Base-by-base conservation (phyloP, 116 monocot species). In the Posidonia oceanica region DNA sequence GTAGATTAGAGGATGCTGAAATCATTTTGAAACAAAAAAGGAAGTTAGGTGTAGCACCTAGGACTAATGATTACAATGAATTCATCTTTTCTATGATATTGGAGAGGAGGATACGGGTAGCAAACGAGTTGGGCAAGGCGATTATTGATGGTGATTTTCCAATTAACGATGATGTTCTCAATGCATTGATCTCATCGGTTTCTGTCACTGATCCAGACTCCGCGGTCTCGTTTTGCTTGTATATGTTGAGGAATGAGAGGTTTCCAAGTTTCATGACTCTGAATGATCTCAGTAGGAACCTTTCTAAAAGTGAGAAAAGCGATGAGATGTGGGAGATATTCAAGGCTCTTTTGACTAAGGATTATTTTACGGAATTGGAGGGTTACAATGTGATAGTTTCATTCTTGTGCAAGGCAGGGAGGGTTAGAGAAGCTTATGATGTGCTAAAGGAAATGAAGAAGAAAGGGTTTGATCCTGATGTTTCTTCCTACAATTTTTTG, bases 21-120 rank as follows among this genome's bases (percentile, higher is more conserved):
- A 81, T 18, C 61, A 83, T 91, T 21, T 74, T 91, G 77, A 96
- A 91, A 72, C 91, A 91, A 75, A 96, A 96, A 78, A 83, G 97
- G 70, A 97, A 92, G 80, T 69, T 89, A 3, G 92, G 97, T 52
- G 96, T 97, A 4, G 85, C 92, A 29, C 97, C 92, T 3, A 82
- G 89, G 38, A 74, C 71, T 20, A 79, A 54, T 13, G 89, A 97
- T 55, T 91, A 97, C 68, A 75, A 70, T 22, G 80, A 89, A 15
- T 89, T 82, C 56, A 73, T 91, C 3, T 77, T 85, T 71, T 37
- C 72, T 14, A 74, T 91, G 75, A 63, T 97, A 66, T 78, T 80
- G 0, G 85, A 87, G 62, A 79, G 75, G 41, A 72, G 73, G 57
- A 52, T 85, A 59, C n/a, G 4, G 7, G 83, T 76, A 39, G 97